A percentile compares a stretch with the other conserved stretches of the same genome.
Evolutionary conservation across 2,329 filamentous ascomycete species (phyloP).

Genomic region (Clonostachys sp.): DNA sequence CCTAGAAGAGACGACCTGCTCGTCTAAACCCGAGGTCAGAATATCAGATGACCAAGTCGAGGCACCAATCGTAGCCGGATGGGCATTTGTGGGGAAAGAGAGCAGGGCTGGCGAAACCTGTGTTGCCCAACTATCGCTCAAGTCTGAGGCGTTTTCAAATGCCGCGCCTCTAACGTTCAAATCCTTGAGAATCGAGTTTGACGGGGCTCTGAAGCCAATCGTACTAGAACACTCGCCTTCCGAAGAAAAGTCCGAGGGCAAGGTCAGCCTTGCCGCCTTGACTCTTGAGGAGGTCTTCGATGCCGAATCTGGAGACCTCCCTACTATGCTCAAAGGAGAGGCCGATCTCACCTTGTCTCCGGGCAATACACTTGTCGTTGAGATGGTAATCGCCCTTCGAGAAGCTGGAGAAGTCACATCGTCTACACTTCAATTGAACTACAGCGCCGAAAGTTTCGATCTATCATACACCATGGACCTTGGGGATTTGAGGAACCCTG

Average conservation of each 20-base stretch:
- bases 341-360: constrained; percentile 63
- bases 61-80: constrained; percentile 50
- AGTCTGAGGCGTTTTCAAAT: constrained; percentile 48
- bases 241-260: constrained; percentile 3
- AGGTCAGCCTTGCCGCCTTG: constrained; percentile 15
- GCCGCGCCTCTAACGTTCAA: constrained; percentile 47
- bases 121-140: constrained; percentile 52
- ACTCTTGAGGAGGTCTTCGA: constrained; percentile 21
- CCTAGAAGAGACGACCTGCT: constrained; percentile 40
- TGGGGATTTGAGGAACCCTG: constrained; percentile 29
- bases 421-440: constrained; percentile 54
- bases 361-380: constrained; percentile 64
- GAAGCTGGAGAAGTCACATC: constrained; percentile 77
- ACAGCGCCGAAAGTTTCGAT: constrained; percentile 62
- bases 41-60: constrained; percentile 44
- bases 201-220: constrained; percentile 53
- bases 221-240: constrained; percentile 36
- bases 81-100: constrained; percentile 53
- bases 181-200: constrained; percentile 48
- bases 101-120: constrained; percentile 58
- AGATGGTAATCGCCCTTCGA: constrained; percentile 68
- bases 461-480: constrained; percentile 62
- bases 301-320: constrained; percentile 17
- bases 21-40: constrained; percentile 41
- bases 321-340: constrained; percentile 41